Base-by-base conservation (phyloP, 805 yeast species). In the Cyberlindnera subsufficiens region DNA sequence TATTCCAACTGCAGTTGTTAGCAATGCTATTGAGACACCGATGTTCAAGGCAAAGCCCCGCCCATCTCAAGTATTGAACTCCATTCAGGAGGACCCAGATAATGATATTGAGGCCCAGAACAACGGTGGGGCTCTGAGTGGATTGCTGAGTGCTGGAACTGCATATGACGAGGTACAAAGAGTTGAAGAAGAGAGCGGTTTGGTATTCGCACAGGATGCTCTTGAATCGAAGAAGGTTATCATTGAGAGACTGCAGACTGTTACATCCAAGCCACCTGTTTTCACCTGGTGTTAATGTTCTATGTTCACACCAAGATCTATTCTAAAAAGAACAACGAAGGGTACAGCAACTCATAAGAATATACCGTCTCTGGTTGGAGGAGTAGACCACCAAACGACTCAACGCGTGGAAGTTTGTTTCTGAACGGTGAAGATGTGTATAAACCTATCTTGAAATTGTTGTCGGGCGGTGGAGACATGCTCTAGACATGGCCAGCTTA, bases 241-340 rank as follows among this genome's bases (percentile, higher is more conserved):
- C 4, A 74, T 80, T 5, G 88, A 82, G 57, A 60, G 85, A 39
- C 53, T 82, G 22, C 79, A 77, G 51, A 69, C 74, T 14, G 81
- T 74, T 4, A 66, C 67, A 7, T 64, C 74, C 4, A 74, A 68
- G 46, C 78, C 82, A 0, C 86, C 88, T 0, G 77, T 82, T 1
- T 80, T 81, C 47, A 78, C 86, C 1, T 81, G 86, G 78, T 81
- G 86, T 52, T 79, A 39, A 51, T 19, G 16, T 15, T 33, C 13
- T 9, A 27, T 30, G n/a, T 15, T 25, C 29, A 29, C 38, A 34
- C 35, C 32, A 31, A 40, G 13, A 35, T 31, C 15, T 16, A 31
- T n/a, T 31, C 15, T 8, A 31, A 20, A 20, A 20, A 20, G 6
- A 6, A 22, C 11, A 22, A 9, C 13, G 27, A 22, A 22, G 27